phyloP scores from a whole-genome alignment of 2,329 filamentous ascomycete species.

The Microsporum audouinii region DNA sequence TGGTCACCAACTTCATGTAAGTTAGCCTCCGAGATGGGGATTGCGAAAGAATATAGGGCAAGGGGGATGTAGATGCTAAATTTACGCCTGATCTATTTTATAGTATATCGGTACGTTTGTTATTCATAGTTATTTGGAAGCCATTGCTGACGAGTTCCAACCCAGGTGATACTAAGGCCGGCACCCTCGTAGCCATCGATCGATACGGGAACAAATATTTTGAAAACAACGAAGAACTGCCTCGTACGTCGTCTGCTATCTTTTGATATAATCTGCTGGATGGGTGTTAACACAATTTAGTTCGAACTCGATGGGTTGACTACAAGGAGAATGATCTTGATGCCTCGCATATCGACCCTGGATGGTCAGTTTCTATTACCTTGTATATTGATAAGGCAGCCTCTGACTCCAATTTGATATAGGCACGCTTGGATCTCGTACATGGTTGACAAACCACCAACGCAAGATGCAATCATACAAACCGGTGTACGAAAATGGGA shows the following conservation, averaged over 20 bases:
- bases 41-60: not conserved
- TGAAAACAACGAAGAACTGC: slow-evolving; percentile 89
- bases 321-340: slow-evolving; percentile 71
- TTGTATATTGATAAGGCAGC: not conserved
- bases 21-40: slow-evolving; percentile 9
- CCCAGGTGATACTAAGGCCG: slow-evolving; percentile 90
- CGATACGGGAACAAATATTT: slow-evolving; percentile 95
- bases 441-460: slow-evolving; percentile 74
- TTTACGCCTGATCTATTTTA: not conserved
- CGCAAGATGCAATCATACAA: slow-evolving; percentile 60
- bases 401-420: not conserved
- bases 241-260: slow-evolving; percentile 44
- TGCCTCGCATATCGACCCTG: slow-evolving; percentile 66
- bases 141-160: slow-evolving; percentile 17
- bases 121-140: not conserved
- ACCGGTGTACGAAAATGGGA: slow-evolving; percentile 64
- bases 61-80: not conserved
- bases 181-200: slow-evolving; percentile 72
- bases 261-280: not conserved
- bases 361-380: slow-evolving; percentile 50
- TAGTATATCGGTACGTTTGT: slow-evolving; percentile 34
- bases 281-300: slow-evolving; percentile 35
- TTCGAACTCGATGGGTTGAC: slow-evolving; percentile 94
- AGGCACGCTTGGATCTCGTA: slow-evolving; percentile 97
- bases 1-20: slow-evolving; percentile 84